phyloP scores from a whole-genome alignment of 768 basidiomycete species.

The Xerocomellus amylosporus region DNA sequence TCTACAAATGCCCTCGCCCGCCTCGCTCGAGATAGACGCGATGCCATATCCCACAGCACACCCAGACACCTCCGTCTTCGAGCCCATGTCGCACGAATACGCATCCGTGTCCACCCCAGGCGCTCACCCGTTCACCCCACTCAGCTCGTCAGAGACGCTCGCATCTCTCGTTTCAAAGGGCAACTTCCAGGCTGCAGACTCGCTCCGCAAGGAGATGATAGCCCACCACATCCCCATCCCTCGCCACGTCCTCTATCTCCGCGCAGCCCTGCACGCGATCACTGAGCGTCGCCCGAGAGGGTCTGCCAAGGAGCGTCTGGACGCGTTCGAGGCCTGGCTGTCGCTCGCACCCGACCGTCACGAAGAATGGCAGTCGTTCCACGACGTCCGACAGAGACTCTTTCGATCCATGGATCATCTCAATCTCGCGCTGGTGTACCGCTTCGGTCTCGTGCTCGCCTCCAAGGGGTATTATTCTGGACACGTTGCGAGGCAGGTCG shows the following conservation, averaged over 20 bases:
- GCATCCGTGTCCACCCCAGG: constrained; percentile 7
- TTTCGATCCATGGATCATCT: constrained; percentile 29
- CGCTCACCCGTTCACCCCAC: constrained; percentile 19
- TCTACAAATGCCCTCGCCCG: constrained; percentile 33
- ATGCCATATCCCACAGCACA: constrained; percentile 34
- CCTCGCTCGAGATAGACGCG: constrained; percentile 34
- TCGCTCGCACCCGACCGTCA: constrained; percentile 39
- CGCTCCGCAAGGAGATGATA: constrained; percentile 40
- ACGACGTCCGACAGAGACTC: constrained; percentile 32
- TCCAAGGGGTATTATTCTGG: constrained; percentile 43
- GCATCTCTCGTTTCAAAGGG: constrained; percentile 20
- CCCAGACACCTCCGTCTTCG: constrained; percentile 38
- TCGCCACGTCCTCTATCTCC: constrained; percentile 35
- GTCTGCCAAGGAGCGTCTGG: constrained; percentile 15
- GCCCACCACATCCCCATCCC: constrained; percentile 38
- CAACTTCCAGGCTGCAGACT: constrained; percentile 30
- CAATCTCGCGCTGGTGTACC: constrained; percentile 38
- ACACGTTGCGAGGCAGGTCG: constrained; percentile 19
- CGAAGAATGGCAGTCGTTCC: constrained; percentile 18
- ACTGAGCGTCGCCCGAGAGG: constrained; percentile 14
- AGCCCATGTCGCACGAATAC: constrained; percentile 36
- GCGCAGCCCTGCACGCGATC: constrained; percentile 36
- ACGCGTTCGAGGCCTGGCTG: constrained; percentile 42
- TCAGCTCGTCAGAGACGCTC: constrained; percentile 25
- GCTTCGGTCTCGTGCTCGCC: constrained; percentile 44